These are phyloP conservation scores for Arthrobotrys conoides DNA, from an alignment of 2,329 filamentous ascomycete species.

Conservation along the genomic window DNA sequence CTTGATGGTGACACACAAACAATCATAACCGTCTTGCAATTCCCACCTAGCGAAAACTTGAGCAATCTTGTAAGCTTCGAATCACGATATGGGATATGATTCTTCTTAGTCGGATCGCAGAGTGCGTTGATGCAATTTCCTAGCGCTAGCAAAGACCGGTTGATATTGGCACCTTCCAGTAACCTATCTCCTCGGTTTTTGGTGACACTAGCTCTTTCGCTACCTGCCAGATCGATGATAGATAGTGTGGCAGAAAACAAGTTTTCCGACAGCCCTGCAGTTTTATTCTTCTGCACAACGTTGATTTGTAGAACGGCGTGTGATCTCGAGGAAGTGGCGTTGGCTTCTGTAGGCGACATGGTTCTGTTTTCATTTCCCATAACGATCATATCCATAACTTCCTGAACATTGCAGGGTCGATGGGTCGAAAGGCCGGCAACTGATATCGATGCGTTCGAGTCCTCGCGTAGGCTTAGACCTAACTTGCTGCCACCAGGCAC, in stretches of 20 bases:
- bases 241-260: constrained; percentile 98
- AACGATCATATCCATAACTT: constrained; percentile 99
- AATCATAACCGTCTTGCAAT: constrained; percentile 99
- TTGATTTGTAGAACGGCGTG: constrained; percentile 99
- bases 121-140: constrained; percentile 99
- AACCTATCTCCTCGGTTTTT: constrained; percentile 95
- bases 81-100: constrained; percentile 97
- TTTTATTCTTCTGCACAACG: constrained; percentile 91
- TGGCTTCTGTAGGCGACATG: constrained; percentile 96
- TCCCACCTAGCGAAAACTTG: constrained; percentile 96
- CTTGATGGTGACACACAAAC: constrained; percentile 98
- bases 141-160: constrained; percentile 94
- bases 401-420: constrained; percentile 88
- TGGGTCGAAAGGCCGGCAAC: constrained; percentile 93
- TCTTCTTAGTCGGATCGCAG: constrained; percentile 89
- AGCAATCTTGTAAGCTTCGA: constrained; percentile 95
- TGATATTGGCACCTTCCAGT: constrained; percentile 97
- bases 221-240: constrained; percentile 97
- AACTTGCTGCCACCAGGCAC: constrained; percentile 81
- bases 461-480: constrained; percentile 91
- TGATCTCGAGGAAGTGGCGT: constrained; percentile 95
- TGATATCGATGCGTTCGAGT: constrained; percentile 91
- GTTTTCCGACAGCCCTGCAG: constrained; percentile 91
- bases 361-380: constrained; percentile 94
- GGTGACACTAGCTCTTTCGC: constrained; percentile 93